Evolutionary conservation across 345 rosid genomes (phyloP), one percentile per base, ranked within the genome.

Genomic region (Xanthoceras sorbifolium): DNA sequence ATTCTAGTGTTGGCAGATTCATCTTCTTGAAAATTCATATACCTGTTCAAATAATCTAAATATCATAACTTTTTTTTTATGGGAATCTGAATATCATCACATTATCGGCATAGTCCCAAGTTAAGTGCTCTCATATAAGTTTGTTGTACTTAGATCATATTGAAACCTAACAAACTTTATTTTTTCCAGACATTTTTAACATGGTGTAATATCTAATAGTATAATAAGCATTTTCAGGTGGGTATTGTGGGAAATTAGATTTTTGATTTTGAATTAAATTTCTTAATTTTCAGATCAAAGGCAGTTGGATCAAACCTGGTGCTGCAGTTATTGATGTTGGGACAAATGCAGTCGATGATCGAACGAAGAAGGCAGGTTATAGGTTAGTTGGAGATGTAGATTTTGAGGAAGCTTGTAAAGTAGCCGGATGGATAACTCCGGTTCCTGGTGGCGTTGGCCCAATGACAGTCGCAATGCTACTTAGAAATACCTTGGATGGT

Each of bases 381-480:
- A 85, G 95, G 82, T 80, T 94, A 82, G 97, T 92, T n/a, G 99
- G 99, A 79, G 99, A 95, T 76, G 98, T 93, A 40, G 90, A 95
- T 87, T 95, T 74, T 59, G 26, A 81, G 29, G 99, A 90, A 84
- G 99, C 93, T 6, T 87, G 89, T 72, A 85, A 87, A 75, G 91
- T 91, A 66, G 98, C 98, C 1, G 98, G 98, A 50, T 88, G 82
- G 77, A 83, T 95, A 69, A 93, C 97, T 26, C 98, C 98, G 3
- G 98, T 94, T 62, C 98, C 98, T 0, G 98, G 98, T 60, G 98
- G 98, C 52, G 97, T 94, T 1, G 98, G 98, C 57, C 98, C 99
- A 17, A 95, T 95, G 97, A 95, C 97, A 1, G 98, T 95, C 9
- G 93, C 97, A 1, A 93, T 95, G 98, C 92, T 95, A 66, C 91